A percentile compares a stretch with the other conserved stretches of the same genome.
Evolutionary conservation across 2,329 filamentous ascomycete genomes (phyloP).

Genomic region (Diaporthe caulivora): DNA sequence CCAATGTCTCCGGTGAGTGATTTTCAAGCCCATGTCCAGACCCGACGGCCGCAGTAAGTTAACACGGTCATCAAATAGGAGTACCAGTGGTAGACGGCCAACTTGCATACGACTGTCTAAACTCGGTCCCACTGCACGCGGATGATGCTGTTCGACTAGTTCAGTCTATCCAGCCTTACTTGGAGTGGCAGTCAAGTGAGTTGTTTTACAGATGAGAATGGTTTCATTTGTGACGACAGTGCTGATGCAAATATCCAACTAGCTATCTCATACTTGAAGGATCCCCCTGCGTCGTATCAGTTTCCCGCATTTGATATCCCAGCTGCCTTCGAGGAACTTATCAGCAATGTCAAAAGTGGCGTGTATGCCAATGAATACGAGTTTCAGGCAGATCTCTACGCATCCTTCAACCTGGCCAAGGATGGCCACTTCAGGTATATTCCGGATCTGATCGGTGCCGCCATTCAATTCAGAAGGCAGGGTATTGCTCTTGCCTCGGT

Average conservation of each 20-base stretch:
- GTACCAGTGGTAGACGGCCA: constrained; percentile 28
- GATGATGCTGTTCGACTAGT: constrained; percentile 30
- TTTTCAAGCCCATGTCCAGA: neutral
- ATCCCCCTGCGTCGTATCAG: constrained; percentile 19
- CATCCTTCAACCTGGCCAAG: constrained; percentile 23
- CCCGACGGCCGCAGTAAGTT: neutral
- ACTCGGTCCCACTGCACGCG: constrained; percentile 31
- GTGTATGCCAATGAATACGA: constrained; percentile 31
- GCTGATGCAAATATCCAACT: neutral
- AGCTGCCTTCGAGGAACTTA: constrained; percentile 25
- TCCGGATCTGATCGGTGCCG: constrained; percentile 29
- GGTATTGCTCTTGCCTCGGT: constrained; percentile 29
- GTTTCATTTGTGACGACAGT: neutral
- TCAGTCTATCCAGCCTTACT: constrained; percentile 21
- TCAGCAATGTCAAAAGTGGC: constrained; percentile 24
- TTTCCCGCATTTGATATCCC: constrained; percentile 31
- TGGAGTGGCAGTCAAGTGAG: constrained; percentile 33
- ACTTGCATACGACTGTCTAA: constrained; percentile 34
- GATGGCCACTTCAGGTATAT: constrained; percentile 31
- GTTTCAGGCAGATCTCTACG: constrained; percentile 32
- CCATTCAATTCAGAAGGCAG: constrained; percentile 19
- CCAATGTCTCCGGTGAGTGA: constrained; percentile 12
- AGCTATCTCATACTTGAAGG: constrained; percentile 23
- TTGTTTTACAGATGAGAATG: neutral
- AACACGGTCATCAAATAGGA: neutral